Evolutionary conservation across 495 filamentous ascomycete species (phyloP).

Genomic region (Letharia lupina): DNA sequence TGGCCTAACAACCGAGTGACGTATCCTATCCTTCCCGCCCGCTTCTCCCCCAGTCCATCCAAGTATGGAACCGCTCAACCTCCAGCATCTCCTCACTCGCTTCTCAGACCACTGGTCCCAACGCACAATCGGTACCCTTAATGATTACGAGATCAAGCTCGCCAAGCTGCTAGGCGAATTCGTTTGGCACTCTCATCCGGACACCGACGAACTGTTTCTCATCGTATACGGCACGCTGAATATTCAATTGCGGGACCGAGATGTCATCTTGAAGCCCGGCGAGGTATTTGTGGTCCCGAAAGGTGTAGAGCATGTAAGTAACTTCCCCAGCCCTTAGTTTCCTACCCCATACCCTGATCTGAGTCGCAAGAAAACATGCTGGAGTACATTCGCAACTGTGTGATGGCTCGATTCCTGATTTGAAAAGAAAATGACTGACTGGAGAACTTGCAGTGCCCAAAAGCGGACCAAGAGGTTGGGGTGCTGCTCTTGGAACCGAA

Average conservation of each 20-base stretch:
- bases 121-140: slow-evolving; percentile 25
- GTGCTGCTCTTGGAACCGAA: slow-evolving; percentile 22
- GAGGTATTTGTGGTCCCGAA: slow-evolving; percentile 22
- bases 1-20: not conserved
- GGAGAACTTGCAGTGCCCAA: slow-evolving; percentile 11
- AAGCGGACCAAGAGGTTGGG: slow-evolving; percentile 19
- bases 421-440: not conserved
- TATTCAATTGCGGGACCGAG: slow-evolving; percentile 26
- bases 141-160: slow-evolving; percentile 31
- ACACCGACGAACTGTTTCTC: slow-evolving; percentile 37
- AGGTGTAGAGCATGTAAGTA: slow-evolving; percentile 17
- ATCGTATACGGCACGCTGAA: slow-evolving; percentile 25
- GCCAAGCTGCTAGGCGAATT: slow-evolving; percentile 32
- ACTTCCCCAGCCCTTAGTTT: not conserved
- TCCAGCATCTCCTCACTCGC: slow-evolving; percentile 15
- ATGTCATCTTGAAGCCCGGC: slow-evolving; percentile 19
- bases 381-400: not conserved
- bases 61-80: slow-evolving; percentile 11
- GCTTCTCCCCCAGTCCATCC: not conserved
- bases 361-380: not conserved
- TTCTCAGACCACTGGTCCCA: slow-evolving; percentile 22
- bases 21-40: not conserved
- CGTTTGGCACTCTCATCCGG: slow-evolving; percentile 33
- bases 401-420: not conserved
- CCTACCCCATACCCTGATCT: not conserved